Conservation (phyloP, 371 early-diverging fungal species). For the Mortierella sp. region DNA sequence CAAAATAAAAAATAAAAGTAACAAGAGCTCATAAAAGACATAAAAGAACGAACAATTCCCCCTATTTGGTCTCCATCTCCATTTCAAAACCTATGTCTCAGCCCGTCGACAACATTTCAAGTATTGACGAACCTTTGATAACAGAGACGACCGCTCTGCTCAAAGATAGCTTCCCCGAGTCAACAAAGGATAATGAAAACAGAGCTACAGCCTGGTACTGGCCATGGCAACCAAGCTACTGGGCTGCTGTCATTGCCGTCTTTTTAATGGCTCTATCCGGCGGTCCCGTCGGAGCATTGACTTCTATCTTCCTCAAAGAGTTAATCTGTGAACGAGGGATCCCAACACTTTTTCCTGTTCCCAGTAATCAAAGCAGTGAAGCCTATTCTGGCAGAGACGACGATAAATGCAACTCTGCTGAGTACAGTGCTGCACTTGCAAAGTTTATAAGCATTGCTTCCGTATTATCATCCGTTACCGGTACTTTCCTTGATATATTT, state of each 20-base stretch:
- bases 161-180: background rate
- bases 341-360: slow-evolving; percentile 16
- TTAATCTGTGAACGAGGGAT: slow-evolving; percentile 49
- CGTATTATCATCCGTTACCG: slow-evolving; percentile 5
- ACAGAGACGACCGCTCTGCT: slow-evolving; percentile 15
- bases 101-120: background rate
- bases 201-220: slow-evolving; percentile 17
- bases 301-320: slow-evolving; percentile 13
- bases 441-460: slow-evolving; percentile 30
- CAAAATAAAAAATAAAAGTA: slow-evolving; percentile 1
- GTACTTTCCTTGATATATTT: slow-evolving; percentile 2
- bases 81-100: background rate
- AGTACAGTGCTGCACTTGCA: slow-evolving; percentile 45
- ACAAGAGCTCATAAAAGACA: background rate
- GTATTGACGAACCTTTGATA: slow-evolving; percentile 5
- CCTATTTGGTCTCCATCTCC: background rate
- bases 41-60: background rate
- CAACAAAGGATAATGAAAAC: background rate
- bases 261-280: slow-evolving; percentile 19
- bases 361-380: background rate
- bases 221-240: slow-evolving; percentile 39
- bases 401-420: slow-evolving; percentile 30
- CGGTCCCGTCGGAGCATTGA: slow-evolving; percentile 16
- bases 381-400: background rate
- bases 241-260: slow-evolving; percentile 33